A percentile compares a stretch with the other conserved stretches of the same genome.
Evolutionary conservation across 139 green algal species (phyloP).

Genomic region (Tetraselmis striata): DNA sequence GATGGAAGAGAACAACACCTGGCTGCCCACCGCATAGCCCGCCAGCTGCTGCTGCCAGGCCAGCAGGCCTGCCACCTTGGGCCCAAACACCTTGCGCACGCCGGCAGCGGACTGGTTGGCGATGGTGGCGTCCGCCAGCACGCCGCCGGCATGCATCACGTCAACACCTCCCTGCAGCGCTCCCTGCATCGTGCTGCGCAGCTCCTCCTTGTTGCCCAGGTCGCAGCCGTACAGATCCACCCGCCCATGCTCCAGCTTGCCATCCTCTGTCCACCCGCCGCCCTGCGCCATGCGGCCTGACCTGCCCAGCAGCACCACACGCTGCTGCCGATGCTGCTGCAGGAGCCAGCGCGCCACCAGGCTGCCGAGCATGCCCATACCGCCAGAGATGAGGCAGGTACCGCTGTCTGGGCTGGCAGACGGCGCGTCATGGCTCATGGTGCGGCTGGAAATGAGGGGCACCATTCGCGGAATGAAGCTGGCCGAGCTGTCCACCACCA

Average conservation of each 20-base stretch:
- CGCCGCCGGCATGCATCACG: slow-evolving; percentile 64
- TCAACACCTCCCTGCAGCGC: not conserved
- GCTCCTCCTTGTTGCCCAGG: not conserved
- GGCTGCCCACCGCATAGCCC: not conserved
- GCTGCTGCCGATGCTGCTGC: not conserved
- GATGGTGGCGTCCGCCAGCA: slow-evolving; percentile 61
- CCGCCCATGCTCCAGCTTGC: not conserved
- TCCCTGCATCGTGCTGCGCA: not conserved
- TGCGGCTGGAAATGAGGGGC: no score
- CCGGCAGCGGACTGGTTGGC: slow-evolving; percentile 39
- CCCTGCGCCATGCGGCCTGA: not conserved
- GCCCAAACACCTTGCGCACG: slow-evolving; percentile 34
- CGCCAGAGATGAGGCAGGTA: slow-evolving; percentile 40
- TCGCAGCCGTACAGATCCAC: not conserved
- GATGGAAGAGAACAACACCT: slow-evolving; percentile 67
- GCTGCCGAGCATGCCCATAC: slow-evolving; percentile 40
- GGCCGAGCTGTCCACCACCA: not conserved
- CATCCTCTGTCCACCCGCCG: no score
- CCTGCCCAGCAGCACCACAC: slow-evolving; percentile 2
- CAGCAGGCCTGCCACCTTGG: slow-evolving; percentile 2
- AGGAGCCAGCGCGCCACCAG: slow-evolving; percentile 42
- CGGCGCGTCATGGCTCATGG: no score
- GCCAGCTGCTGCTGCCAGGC: not conserved
- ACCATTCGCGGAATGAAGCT: not conserved
- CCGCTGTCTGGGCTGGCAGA: no score